Conservation (phyloP, 495 filamentous ascomycete species). For the Terfezia claveryi region DNA sequence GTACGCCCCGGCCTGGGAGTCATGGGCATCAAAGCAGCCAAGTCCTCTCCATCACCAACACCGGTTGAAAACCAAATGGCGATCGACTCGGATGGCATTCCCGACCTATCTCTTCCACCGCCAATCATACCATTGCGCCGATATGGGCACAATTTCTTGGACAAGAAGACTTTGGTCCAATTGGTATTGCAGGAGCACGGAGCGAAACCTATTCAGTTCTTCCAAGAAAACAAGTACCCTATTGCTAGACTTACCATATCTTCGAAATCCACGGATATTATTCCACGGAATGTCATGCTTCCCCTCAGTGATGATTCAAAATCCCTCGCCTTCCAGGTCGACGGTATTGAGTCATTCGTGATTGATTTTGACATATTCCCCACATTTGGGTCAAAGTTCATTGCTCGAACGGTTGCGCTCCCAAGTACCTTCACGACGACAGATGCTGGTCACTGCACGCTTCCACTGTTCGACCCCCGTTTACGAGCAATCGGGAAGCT, state of each 20-base stretch:
- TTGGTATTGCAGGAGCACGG: constrained; percentile 58
- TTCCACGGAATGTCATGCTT: constrained; percentile 82
- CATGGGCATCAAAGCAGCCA: constrained; percentile 7
- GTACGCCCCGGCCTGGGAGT: constrained; percentile 21
- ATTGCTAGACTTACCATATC: constrained; percentile 89
- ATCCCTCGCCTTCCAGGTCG: constrained; percentile 83
- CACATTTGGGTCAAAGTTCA: constrained; percentile 89
- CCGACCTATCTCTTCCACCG: constrained; percentile 75
- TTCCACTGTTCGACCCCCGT: constrained; percentile 81
- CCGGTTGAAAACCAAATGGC: constrained; percentile 26
- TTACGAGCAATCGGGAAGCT: constrained; percentile 88
- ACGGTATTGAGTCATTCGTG: constrained; percentile 73
- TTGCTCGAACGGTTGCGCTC: constrained; percentile 80
- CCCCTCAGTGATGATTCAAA: constrained; percentile 90
- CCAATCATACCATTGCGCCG: constrained; percentile 85
- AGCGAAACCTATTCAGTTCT: constrained; percentile 54
- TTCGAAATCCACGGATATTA: constrained; percentile 82
- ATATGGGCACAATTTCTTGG: constrained; percentile 95
- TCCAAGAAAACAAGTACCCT: constrained; percentile 86
- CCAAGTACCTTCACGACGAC: constrained; percentile 63
- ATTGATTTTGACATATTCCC: constrained; percentile 97
- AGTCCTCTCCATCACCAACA: constrained; percentile 8
- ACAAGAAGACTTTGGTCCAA: constrained; percentile 86
- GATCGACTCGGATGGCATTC: constrained; percentile 66
- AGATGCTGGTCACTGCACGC: constrained; percentile 47